Percentiles rank a stretch among this genome's conserved stretches.
phyloP scores from a whole-genome alignment of 371 early-diverging fungal species.

The Mycotypha africana region DNA sequence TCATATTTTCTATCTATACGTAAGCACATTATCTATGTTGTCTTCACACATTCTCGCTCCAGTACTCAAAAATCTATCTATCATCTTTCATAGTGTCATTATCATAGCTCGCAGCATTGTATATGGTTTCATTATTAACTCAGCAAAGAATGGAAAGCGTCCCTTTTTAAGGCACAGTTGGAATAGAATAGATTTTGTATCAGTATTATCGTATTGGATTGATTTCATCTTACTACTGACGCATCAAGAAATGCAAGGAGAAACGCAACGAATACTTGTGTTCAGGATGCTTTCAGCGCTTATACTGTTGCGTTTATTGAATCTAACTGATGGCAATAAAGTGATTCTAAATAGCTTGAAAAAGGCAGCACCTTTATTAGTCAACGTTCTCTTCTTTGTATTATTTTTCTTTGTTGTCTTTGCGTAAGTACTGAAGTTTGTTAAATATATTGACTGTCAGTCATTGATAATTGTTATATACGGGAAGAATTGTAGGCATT shows the following conservation, averaged over 20 bases:
- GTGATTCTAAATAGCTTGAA: constrained; percentile 61
- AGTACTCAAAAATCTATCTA: no score
- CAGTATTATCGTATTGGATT: constrained; percentile 57
- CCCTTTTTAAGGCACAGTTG: constrained; percentile 63
- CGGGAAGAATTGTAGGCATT: constrained; percentile 53
- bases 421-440: constrained; percentile 36
- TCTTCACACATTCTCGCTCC: no score
- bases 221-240: constrained; percentile 41
- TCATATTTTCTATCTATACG: constrained; percentile 56
- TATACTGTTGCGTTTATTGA: constrained; percentile 51
- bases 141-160: constrained; percentile 7
- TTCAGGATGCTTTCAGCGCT: constrained; percentile 55
- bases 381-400: constrained; percentile 56
- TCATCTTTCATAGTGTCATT: constrained; percentile 32
- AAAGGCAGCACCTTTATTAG: constrained; percentile 55
- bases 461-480: not conserved
- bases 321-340: constrained; percentile 54
- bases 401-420: constrained; percentile 61
- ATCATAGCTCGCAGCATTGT: constrained; percentile 47
- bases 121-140: constrained; percentile 48
- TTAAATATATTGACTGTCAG: not conserved
- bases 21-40: no score
- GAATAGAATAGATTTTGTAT: constrained; percentile 62
- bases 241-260: constrained; percentile 26
- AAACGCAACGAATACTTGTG: constrained; percentile 38